A percentile compares a stretch with the other conserved stretches of the same genome.
Evolutionary conservation across 768 basidiomycete genomes (phyloP).

Genomic region (Boletus coccyginus): DNA sequence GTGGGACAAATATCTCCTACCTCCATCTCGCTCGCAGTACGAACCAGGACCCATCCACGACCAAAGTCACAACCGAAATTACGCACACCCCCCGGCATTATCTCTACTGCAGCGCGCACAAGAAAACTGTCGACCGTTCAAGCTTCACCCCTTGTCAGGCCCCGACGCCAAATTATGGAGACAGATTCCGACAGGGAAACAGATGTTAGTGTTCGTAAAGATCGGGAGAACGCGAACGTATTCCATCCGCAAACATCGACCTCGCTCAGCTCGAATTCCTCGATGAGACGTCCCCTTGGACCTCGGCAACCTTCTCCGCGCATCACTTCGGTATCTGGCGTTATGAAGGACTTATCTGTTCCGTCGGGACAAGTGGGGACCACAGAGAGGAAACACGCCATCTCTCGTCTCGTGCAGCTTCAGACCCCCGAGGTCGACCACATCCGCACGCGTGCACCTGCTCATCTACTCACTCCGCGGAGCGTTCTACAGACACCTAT

Average conservation of each 20-base stretch:
- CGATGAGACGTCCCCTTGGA: slow-evolving; percentile 20
- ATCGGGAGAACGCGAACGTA: neutral
- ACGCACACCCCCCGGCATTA: slow-evolving; percentile 2
- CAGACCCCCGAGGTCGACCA: slow-evolving; percentile 1
- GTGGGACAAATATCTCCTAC: neutral
- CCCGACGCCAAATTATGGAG: slow-evolving; percentile 12
- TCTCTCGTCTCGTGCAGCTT: neutral
- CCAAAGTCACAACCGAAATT: slow-evolving; percentile 39
- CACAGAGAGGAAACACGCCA: slow-evolving; percentile 4
- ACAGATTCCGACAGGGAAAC: neutral
- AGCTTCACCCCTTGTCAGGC: slow-evolving; percentile 25
- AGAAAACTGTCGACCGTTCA: slow-evolving; percentile 32
- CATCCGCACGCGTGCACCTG: slow-evolving; percentile 12
- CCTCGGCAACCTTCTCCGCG: slow-evolving; percentile 20
- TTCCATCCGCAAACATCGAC: slow-evolving; percentile 12
- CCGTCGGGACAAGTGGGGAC: neutral
- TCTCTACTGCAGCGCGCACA: slow-evolving; percentile 4
- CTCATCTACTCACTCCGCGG: neutral
- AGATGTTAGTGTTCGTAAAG: neutral
- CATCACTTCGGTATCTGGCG: neutral
- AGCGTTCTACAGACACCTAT: slow-evolving; percentile 7
- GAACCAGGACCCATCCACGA: slow-evolving; percentile 20
- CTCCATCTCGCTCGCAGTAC: neutral
- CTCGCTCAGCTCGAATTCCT: slow-evolving; percentile 24
- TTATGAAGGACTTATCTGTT: neutral